A percentile compares a stretch with the other conserved stretches of the same genome.
These are phyloP conservation scores for Lactarius deliciosus DNA, from an alignment of 768 basidiomycete genomes.

Conservation along the genomic window DNA sequence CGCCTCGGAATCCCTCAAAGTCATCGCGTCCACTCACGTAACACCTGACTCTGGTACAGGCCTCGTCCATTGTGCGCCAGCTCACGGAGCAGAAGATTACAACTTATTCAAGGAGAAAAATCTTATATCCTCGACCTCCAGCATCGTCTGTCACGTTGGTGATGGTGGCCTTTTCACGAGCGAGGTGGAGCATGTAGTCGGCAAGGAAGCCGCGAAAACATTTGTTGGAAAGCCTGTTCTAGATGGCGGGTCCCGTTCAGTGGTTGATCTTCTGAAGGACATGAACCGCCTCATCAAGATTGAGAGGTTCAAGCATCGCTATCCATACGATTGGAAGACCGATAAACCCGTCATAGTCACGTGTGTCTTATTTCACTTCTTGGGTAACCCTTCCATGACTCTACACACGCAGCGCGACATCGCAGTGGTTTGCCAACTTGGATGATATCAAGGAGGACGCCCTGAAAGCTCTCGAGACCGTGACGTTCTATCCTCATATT, in stretches of 20 bases:
- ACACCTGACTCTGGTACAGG: slow-evolving; percentile 89
- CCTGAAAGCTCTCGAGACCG: slow-evolving; percentile 60
- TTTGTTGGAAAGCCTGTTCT: slow-evolving; percentile 75
- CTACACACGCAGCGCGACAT: slow-evolving; percentile 66
- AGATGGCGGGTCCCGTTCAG: slow-evolving; percentile 61
- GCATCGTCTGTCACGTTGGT: slow-evolving; percentile 81
- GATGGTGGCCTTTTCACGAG: slow-evolving; percentile 67
- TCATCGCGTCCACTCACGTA: slow-evolving; percentile 76
- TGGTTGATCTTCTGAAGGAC: slow-evolving; percentile 62
- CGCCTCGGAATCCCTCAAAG: slow-evolving; percentile 31
- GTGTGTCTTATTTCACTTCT: slow-evolving; percentile 44
- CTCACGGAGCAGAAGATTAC: slow-evolving; percentile 94
- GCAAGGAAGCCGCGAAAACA: slow-evolving; percentile 42
- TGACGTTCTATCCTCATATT: slow-evolving; percentile 71
- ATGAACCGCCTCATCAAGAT: slow-evolving; percentile 60
- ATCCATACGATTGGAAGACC: slow-evolving; percentile 97
- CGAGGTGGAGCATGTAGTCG: slow-evolving; percentile 57
- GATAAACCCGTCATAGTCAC: slow-evolving; percentile 88
- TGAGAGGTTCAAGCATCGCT: slow-evolving; percentile 77
- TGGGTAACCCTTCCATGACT: not conserved
- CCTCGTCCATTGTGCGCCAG: slow-evolving; percentile 93
- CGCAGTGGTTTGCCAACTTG: slow-evolving; percentile 97
- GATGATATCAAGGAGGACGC: slow-evolving; percentile 80
- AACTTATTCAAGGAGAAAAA: slow-evolving; percentile 61
- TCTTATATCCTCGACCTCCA: slow-evolving; percentile 43